Conservation (phyloP, 768 basidiomycete species). For the Boletus subcaerulescens region DNA sequence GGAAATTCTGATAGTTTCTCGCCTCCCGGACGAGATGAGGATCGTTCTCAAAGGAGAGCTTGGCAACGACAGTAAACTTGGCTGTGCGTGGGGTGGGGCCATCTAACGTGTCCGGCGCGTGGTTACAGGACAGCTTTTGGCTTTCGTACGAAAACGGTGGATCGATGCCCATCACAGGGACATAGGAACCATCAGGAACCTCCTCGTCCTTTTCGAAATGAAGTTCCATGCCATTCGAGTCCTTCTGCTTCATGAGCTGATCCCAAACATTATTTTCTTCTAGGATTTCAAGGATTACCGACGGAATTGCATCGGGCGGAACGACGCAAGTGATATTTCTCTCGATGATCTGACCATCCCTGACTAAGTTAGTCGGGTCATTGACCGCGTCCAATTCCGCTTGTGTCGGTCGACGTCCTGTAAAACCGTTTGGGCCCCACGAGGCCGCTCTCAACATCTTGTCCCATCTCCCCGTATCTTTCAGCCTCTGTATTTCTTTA, state of each 20-base stretch:
- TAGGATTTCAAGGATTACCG: background rate
- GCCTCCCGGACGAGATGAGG: conserved; percentile 34
- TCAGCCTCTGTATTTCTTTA: conserved; percentile 19
- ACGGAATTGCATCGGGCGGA: background rate
- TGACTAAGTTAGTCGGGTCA: background rate
- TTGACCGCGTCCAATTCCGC: background rate
- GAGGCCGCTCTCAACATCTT: conserved; percentile 10
- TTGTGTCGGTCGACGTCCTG: background rate
- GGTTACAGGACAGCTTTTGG: conserved; percentile 6
- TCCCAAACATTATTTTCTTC: background rate
- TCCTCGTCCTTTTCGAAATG: too few relatives aligned
- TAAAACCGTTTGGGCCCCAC: conserved; percentile 10
- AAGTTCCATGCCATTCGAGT: background rate
- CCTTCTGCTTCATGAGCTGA: background rate
- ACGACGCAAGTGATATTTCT: conserved; percentile 15
- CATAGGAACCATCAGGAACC: background rate
- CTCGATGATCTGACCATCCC: conserved; percentile 16
- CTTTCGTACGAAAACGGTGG: conserved; percentile 14
- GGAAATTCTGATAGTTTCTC: conserved; percentile 25
- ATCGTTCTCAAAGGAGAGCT: conserved; percentile 40
- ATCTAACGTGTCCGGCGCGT: background rate
- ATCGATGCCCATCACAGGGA: conserved; percentile 10
- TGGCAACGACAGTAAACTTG: conserved; percentile 41
- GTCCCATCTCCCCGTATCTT: conserved; percentile 21
- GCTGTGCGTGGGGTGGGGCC: conserved; percentile 25